Percentiles rank a stretch among this genome's conserved stretches.
Conservation (phyloP, 148 eudicot genomes). For the Silene latifolia region DNA sequence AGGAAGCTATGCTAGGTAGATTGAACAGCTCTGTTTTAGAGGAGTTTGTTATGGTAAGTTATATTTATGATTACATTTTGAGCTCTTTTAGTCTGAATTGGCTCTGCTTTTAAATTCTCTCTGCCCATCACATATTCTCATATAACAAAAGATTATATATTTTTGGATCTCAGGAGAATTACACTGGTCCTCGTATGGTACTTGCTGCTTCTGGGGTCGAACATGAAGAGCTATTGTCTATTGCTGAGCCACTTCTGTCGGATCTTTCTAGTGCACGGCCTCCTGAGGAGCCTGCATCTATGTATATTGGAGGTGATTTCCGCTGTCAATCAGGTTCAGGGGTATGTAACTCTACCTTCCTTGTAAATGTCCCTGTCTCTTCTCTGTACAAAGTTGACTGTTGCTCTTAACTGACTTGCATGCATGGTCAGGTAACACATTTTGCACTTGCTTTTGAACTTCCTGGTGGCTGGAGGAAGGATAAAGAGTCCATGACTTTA, state of each 20-base stretch:
- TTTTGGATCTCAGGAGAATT: conserved; percentile 56
- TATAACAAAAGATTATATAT: conserved; percentile 14
- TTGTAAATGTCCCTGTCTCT: neutral
- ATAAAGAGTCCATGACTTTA: conserved; percentile 65
- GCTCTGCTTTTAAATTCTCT: neutral
- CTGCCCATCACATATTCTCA: neutral
- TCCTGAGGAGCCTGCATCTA: conserved; percentile 57
- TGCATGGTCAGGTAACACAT: conserved; percentile 50
- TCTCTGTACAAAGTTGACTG: neutral
- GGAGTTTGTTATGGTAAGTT: conserved; percentile 81
- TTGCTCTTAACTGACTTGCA: conserved; percentile 6
- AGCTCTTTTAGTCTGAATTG: neutral
- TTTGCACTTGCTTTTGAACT: conserved; percentile 91
- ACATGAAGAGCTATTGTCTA: conserved; percentile 66
- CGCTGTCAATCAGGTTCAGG: conserved; percentile 73
- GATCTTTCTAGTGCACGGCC: conserved; percentile 49
- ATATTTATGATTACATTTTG: neutral
- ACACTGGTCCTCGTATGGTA: conserved; percentile 84
- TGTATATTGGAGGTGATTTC: conserved; percentile 79
- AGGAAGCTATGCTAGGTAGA: conserved; percentile 60
- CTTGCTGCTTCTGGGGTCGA: conserved; percentile 98
- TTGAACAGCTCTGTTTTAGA: conserved; percentile 61
- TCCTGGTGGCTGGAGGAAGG: conserved; percentile 84
- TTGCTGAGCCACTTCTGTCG: conserved; percentile 82
- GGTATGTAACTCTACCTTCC: conserved; percentile 39